Base-by-base conservation (phyloP, 148 eudicot species). In the Vaccinium corymbosum region DNA sequence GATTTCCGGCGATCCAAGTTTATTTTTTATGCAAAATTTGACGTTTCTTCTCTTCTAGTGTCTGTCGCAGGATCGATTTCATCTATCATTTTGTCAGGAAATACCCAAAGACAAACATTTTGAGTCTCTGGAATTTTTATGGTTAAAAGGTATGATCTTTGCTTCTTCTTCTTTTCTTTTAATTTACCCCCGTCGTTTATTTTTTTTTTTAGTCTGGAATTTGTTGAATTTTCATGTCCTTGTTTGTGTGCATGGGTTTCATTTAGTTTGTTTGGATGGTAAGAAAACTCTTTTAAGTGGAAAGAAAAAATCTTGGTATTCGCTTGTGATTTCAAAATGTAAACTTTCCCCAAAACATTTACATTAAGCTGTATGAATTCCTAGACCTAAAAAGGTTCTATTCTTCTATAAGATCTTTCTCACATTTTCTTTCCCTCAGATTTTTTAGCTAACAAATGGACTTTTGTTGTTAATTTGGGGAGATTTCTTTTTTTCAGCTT, bases 41-140 rank as follows among this genome's bases (percentile, higher is more conserved):
- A 88, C 86, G 52, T 74, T 86, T 85, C 27, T 86, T 87, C 17
- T 83, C 32, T 25, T 66, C n/a, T 3, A 32, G 62, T 59, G 59
- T 22, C 22, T 80, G 25, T 84, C 76, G 2, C 78, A 83, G 76
- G 66, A 49, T 14, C 16, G 56, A 61, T 66, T 19, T 42, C 7
- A 5, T 46, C 57, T 84, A 25, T 66, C 3, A 29, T 53, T 12
- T 80, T 68, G 78, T 15, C 22, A 9, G 51, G 42, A 79, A 59
- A 52, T 70, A 20, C 14, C 8, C 10, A 35, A 66, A 74, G 78
- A 35, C 50, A 42, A 32, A 25, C 27, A 52, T 20, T 80, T 75
- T 61, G 62, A 76, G 81, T 81, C 59, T 62, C 62, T 42, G 74
- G 42, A 56, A 27, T 10, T 76, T 57, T 79, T 53, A 77, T 79